phyloP scores from a whole-genome alignment of 2,329 filamentous ascomycete genomes.

The Penicillium concentricum region DNA sequence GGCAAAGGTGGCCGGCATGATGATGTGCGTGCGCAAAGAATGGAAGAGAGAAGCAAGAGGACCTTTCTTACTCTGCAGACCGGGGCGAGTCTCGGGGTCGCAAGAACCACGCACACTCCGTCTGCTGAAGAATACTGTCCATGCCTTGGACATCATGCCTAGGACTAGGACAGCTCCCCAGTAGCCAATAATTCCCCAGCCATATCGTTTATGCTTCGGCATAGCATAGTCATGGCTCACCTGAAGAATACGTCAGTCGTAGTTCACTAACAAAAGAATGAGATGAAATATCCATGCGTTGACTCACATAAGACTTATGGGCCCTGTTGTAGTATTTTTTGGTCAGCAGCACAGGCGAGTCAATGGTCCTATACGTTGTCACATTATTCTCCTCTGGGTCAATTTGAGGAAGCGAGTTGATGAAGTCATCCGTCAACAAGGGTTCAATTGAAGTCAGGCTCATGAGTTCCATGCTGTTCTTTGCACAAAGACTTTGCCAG shows the following conservation, averaged over 20 bases:
- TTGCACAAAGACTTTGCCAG: not conserved
- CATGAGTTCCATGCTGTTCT: slow-evolving; percentile 1
- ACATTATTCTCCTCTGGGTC: not conserved
- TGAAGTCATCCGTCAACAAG: not conserved
- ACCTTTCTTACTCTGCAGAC: not conserved
- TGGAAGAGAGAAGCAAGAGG: not conserved
- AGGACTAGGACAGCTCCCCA: slow-evolving; percentile 13
- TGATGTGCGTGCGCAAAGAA: not conserved
- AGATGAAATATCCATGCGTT: not conserved
- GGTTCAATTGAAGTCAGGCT: not conserved
- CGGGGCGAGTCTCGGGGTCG: not conserved
- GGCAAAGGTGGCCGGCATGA: not conserved
- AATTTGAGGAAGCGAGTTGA: not conserved
- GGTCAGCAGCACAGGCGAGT: not conserved
- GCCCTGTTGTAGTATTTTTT: not conserved
- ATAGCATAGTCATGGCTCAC: slow-evolving; percentile 15
- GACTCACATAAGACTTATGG: not conserved
- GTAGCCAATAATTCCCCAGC: slow-evolving; percentile 18
- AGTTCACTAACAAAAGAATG: not conserved
- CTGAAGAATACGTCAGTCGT: not conserved
- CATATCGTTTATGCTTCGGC: slow-evolving; percentile 8
- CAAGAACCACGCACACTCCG: not conserved
- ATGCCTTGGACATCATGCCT: slow-evolving; percentile 6
- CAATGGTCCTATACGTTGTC: not conserved
- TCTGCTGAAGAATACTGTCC: not conserved